Evolutionary conservation across 768 basidiomycete species (phyloP), one percentile per base, ranked within the genome.

Genomic region (Gymnopilus junonius): DNA sequence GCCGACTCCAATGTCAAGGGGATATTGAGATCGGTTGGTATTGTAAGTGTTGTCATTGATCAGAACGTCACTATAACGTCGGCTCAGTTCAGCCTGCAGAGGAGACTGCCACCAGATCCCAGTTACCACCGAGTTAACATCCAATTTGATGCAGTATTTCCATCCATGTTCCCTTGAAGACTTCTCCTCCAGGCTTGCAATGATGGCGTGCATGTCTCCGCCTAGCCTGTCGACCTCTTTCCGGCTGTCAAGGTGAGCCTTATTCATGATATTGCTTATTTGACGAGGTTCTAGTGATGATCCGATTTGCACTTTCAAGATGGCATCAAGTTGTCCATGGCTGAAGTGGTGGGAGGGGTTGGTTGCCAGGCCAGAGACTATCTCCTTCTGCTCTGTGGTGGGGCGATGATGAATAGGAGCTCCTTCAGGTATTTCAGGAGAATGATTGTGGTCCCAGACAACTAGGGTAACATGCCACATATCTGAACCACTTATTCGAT

Each of bases 61-160:
- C 8, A 78, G 63, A 34, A 78, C 68, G 64, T 78, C 76, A 23
- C 55, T 21, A 51, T 62, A 75, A 3, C 64, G 65, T 27, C 56
- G 29, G 8, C 66, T 64, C 11, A 76, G 67, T 3, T 67, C 55
- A 1, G 58, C 63, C 58, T 78, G 76, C 1, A 32, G 20, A 15
- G 76, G 75, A 15, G 72, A 75, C 60, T 75, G 74, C 76, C 77
- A 79, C 68, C 71, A 76, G 3, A 76, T 14, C 6, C 50, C 70
- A 39, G 55, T 66, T 11, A 73, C 64, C 3, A 64, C 50, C 17
- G 58, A 62, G 11, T 53, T 10, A 3, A 65, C 63, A 35, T 73
- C 67, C 3, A 74, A 15, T 51, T 64, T 65, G 17, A 74, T 31
- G 2, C 67, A 53, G 51, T 35, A 71, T 21, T 54, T n/a, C 75